Conservation (phyloP, 1,284 basidiomycete genomes). For the Sphaerobolus stellatus region DNA sequence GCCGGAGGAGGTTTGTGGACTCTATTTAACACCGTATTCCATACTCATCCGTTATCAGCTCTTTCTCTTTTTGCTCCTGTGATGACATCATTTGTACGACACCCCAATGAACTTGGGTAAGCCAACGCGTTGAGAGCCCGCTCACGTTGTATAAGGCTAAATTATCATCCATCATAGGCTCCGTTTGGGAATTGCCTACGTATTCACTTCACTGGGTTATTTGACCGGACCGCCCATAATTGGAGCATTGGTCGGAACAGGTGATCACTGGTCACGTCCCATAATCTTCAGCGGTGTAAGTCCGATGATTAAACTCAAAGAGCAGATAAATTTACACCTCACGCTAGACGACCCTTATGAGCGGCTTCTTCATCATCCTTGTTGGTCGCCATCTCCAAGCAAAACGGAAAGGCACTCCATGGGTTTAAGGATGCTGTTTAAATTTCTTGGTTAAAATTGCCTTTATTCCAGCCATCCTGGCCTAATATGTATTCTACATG, state of each 20-base stretch:
- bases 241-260: neutral
- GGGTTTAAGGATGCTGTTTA: neutral
- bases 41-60: neutral
- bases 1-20: conserved; percentile 17
- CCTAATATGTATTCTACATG: no score
- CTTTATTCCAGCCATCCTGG: no score
- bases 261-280: neutral
- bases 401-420: neutral
- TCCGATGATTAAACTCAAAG: neutral
- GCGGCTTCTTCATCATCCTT: neutral
- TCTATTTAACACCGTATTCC: neutral
- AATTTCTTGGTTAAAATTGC: no score
- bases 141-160: neutral
- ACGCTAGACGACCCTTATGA: neutral
- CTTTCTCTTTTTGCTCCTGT: neutral
- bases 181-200: neutral
- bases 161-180: neutral
- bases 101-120: neutral
- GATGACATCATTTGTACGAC: neutral
- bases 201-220: neutral
- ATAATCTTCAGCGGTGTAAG: neutral
- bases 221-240: neutral
- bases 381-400: neutral
- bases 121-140: neutral
- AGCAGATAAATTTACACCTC: neutral